Base-by-base conservation (phyloP, 768 basidiomycete species). In the Boletus insuetus region DNA sequence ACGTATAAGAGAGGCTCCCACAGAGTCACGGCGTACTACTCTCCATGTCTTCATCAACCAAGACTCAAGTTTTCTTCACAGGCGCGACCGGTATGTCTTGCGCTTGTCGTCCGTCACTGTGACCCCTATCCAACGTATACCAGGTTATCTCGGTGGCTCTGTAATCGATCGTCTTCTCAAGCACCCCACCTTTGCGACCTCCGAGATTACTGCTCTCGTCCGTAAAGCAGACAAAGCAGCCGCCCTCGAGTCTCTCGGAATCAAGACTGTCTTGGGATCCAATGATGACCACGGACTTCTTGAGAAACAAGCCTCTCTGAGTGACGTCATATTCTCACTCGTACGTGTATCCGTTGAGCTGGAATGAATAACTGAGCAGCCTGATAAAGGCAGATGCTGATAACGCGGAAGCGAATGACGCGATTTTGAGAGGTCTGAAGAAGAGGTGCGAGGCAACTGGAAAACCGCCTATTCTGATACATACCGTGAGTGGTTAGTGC, bases 381-480 rank as follows among this genome's bases (percentile, higher is more conserved):
- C 20, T 45, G 24, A 53, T 38, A 8, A 16, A 79, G 80, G 77
- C 78, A 1, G 74, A 80, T 58, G 54, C 75, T 4, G 84, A 87
- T 56, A 67, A 84, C 48, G 50, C 78, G 0, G 63, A 65, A 1
- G 79, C 79, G 0, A 74, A 73, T 0, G 59, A 75, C 38, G 79
- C 81, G 1, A 77, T 80, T 11, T 65, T 88, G 53, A 72, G 65
- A 13, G 86, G 87, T 1, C 55, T 82, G 64, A 82, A 79, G 70
- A 77, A 73, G 58, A 69, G 75, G 20, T 67, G 76, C 46, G 70
- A 74, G 34, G 63, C 58, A 20, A 78, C 77, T 1, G 79, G 80
- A 4, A 71, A 64, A 3, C 62, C 67, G 2, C 77, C 83, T 6
- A 74, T 76, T 53, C 73, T 83, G 11, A 85, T 89, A 17, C 83